Evolutionary conservation across 768 basidiomycete genomes (phyloP), one percentile per base, ranked within the genome.

Genomic region (Tephrocybe sp.): DNA sequence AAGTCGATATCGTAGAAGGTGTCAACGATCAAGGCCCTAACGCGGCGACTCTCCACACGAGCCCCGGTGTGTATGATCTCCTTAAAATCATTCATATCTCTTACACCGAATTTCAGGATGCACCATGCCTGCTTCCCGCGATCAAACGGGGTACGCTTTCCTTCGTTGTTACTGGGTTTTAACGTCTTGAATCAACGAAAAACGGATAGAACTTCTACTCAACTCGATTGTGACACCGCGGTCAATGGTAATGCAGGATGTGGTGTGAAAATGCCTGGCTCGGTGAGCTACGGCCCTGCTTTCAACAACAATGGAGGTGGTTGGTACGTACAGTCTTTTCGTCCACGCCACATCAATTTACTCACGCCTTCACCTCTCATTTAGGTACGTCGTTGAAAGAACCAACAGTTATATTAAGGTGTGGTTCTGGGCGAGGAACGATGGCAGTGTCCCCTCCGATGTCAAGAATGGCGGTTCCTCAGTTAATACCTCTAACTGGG

Each of bases 371-470:
- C n/a, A 38, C 29, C 21, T 11, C 39, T 22, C 24, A 8, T 24
- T 25, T 47, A 84, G 79, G 77, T 85, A 78, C 59, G 86, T 81
- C 0, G 70, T 85, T 43, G 84, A 86, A 61, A 76, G 85, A 31
- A 79, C 80, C 0, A 57, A 64, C 16, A 57, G 56, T 13, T 77
- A 71, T 59, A 81, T 89, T 54, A 82, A 80, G 45, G 71, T 88
- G 25, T 90, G 83, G 79, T 88, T 86, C 70, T 91, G 86, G 86
- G 63, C 78, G 0, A 72, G 86, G 22, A 74, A 74, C 55, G 73
- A 64, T 40, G 64, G 58, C 2, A 61, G 56, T 24, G 74, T 80
- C 22, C 84, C 83, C 2, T 43, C 58, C 8, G 80, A 82, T 23
- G 70, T 84, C 15, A 64, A 43, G 38, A 63, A 64, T 16, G 79